Evolutionary conservation across 2,329 filamentous ascomycete genomes (phyloP).

Genomic region (Lizonia empirigonia): DNA sequence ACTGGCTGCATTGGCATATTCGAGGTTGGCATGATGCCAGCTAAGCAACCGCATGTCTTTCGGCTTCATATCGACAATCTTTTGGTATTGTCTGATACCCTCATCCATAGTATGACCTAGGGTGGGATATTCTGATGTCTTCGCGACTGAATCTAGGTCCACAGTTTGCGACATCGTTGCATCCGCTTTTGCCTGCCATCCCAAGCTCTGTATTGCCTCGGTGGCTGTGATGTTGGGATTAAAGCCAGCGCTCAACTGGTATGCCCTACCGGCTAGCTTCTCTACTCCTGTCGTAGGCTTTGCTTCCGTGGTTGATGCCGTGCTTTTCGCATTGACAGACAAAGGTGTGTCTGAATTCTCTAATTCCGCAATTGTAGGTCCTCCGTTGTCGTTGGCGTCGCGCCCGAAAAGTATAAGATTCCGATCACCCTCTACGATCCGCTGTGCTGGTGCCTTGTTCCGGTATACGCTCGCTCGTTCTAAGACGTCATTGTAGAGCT

Average conservation of each 20-base stretch:
- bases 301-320: conserved; percentile 43
- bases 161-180: conserved; percentile 68
- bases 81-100: conserved; percentile 85
- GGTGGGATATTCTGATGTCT: conserved; percentile 68
- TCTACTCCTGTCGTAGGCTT: conserved; percentile 59
- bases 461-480: conserved; percentile 92
- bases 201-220: conserved; percentile 77
- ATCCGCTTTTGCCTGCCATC: conserved; percentile 75
- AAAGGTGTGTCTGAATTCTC: conserved; percentile 68
- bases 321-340: conserved; percentile 55
- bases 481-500: conserved; percentile 91
- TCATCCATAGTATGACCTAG: conserved; percentile 91
- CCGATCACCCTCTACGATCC: conserved; percentile 80
- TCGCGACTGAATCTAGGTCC: conserved; percentile 70
- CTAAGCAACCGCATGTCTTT: conserved; percentile 91
- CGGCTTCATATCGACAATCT: conserved; percentile 78
- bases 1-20: conserved; percentile 94
- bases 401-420: conserved; percentile 81
- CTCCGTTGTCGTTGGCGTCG: conserved; percentile 64
- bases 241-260: conserved; percentile 69
- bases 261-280: conserved; percentile 73
- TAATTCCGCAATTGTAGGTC: conserved; percentile 72
- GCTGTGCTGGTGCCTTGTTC: conserved; percentile 71
- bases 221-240: conserved; percentile 74
- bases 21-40: conserved; percentile 97